Conservation (phyloP, 2,329 filamentous ascomycete species). For the Aspergillus ochraceus region DNA sequence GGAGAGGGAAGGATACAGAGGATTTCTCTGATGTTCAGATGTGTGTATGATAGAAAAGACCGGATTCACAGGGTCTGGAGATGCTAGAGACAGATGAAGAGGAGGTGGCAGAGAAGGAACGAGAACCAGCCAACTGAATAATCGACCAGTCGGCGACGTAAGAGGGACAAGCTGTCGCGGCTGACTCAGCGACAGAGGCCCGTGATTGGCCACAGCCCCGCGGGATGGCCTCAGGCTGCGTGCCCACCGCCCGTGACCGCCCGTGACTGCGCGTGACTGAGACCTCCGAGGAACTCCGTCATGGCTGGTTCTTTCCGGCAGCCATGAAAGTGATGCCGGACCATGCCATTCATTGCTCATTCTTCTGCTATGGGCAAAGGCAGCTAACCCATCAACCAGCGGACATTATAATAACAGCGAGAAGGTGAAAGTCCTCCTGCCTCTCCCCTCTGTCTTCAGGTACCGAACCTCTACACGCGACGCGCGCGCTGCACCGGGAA, state of each 20-base stretch:
- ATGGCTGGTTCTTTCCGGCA: neutral
- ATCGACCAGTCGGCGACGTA: conserved; percentile 17
- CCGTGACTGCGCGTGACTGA: conserved; percentile 3
- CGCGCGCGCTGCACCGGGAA: neutral
- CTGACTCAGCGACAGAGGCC: conserved; percentile 11
- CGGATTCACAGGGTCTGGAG: neutral
- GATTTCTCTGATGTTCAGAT: neutral
- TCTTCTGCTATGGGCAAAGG: neutral
- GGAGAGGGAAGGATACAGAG: conserved; percentile 7
- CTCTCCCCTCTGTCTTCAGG: neutral
- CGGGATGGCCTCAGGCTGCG: neutral
- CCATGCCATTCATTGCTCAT: neutral
- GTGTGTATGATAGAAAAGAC: neutral
- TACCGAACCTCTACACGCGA: neutral
- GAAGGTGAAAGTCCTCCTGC: no score
- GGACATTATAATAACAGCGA: neutral
- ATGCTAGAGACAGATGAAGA: neutral
- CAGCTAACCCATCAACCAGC: neutral
- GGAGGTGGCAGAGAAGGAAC: conserved; percentile 8
- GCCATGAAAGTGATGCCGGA: neutral
- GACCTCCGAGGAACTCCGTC: neutral
- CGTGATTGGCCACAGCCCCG: conserved; percentile 20
- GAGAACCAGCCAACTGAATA: conserved; percentile 10
- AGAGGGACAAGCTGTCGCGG: conserved; percentile 18
- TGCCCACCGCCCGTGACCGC: conserved; percentile 1